These are phyloP conservation scores for Solanum arcanum DNA, from an alignment of 257 asterid genomes.

Conservation along the genomic window DNA sequence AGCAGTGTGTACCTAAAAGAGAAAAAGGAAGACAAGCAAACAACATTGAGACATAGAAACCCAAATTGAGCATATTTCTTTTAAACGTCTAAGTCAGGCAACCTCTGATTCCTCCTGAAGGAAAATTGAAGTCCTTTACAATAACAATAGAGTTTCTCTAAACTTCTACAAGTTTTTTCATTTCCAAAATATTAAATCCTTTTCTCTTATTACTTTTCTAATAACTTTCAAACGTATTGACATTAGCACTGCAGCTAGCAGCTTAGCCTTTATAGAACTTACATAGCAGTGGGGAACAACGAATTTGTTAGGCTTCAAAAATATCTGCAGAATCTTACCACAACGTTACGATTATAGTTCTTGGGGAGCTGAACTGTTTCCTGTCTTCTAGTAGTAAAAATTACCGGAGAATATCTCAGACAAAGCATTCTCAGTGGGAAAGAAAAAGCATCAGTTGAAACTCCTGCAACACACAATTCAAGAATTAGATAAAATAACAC, in stretches of 20 bases:
- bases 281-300: background rate
- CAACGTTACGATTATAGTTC: conserved; percentile 6
- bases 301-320: background rate
- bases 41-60: background rate
- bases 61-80: background rate
- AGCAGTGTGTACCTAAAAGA: background rate
- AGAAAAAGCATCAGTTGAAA: background rate
- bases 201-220: background rate
- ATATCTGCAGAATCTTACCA: conserved; percentile 23
- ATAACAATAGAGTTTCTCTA: background rate
- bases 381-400: conserved; percentile 13
- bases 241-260: background rate
- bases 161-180: background rate
- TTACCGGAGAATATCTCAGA: conserved; percentile 38
- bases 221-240: background rate
- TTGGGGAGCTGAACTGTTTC: conserved; percentile 10
- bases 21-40: background rate
- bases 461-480: background rate
- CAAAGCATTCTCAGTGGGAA: conserved; percentile 38
- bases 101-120: background rate
- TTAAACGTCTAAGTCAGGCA: background rate
- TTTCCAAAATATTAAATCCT: background rate
- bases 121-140: background rate
- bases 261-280: background rate
- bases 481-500: background rate